These are phyloP conservation scores for Lyophyllum semitale DNA, from an alignment of 768 basidiomycete species.

Conservation along the genomic window DNA sequence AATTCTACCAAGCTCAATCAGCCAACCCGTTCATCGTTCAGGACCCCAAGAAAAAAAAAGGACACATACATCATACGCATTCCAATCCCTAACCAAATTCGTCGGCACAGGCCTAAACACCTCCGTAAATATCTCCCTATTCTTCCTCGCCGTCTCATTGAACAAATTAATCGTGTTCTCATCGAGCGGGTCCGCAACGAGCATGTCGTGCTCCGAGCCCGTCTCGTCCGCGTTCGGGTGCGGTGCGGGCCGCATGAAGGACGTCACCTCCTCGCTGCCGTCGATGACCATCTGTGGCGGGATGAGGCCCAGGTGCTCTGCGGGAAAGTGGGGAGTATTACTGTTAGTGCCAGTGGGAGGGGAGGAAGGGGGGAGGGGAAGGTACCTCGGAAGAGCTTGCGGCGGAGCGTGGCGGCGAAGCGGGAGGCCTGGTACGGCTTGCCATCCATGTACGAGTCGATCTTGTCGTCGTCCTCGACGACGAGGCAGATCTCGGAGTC, in stretches of 20 bases:
- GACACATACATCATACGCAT: constrained; percentile 67
- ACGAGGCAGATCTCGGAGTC: constrained; percentile 95
- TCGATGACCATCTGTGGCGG: constrained; percentile 60
- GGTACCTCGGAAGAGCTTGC: constrained; percentile 79
- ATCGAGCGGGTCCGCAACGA: constrained; percentile 79
- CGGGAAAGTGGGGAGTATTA: background rate
- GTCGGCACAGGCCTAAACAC: constrained; percentile 86
- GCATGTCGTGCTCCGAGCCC: constrained; percentile 51
- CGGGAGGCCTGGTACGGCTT: constrained; percentile 68
- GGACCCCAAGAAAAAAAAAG: constrained; percentile 5
- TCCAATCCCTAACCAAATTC: constrained; percentile 79
- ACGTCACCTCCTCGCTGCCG: constrained; percentile 34
- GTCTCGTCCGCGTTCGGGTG: constrained; percentile 69
- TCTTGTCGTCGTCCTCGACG: constrained; percentile 83
- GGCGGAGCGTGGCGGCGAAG: constrained; percentile 83
- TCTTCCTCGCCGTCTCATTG: constrained; percentile 72
- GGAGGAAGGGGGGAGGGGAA: constrained; percentile 6
- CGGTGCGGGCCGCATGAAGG: constrained; percentile 85
- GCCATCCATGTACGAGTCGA: constrained; percentile 80
- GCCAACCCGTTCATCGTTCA: background rate
- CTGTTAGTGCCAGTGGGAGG: background rate
- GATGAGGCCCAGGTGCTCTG: constrained; percentile 89
- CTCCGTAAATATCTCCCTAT: constrained; percentile 85
- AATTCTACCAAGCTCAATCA: constrained; percentile 46
- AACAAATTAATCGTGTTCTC: constrained; percentile 61